Evolutionary conservation across 148 eudicot species (phyloP).

Genomic region (Oxyria digyna): DNA sequence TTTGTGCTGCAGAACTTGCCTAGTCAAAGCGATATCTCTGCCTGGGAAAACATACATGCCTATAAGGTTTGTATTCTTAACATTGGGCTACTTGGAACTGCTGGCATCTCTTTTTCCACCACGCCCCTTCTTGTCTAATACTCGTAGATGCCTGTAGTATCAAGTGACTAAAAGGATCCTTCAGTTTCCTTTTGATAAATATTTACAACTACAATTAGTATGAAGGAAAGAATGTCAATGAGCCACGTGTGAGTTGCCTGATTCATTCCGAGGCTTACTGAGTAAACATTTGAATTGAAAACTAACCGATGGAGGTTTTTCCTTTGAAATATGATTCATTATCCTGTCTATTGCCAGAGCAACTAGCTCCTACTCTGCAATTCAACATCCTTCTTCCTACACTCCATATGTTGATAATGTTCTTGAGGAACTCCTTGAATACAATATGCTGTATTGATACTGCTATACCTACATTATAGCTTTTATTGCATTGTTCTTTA

Average conservation of each 20-base stretch:
- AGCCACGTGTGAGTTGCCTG: not conserved
- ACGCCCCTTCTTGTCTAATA: not conserved
- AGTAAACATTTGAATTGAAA: not conserved
- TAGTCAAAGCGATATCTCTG: slow-evolving; percentile 42
- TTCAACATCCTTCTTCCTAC: not conserved
- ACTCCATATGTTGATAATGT: not conserved
- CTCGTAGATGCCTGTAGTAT: not conserved
- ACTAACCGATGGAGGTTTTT: not conserved
- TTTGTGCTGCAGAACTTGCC: slow-evolving; percentile 91
- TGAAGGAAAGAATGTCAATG: not conserved
- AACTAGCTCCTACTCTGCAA: not conserved
- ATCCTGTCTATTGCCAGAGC: not conserved
- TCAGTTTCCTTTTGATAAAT: not conserved
- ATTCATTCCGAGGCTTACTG: not conserved
- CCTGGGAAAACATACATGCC: slow-evolving; percentile 52
- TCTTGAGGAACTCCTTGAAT: not conserved
- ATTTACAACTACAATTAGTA: not conserved
- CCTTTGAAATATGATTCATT: not conserved
- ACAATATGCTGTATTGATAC: not conserved
- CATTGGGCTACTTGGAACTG: not conserved
- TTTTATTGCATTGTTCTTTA: not conserved
- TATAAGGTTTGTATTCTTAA: slow-evolving; percentile 45
- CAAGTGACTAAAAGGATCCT: not conserved
- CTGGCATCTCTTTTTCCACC: not conserved
- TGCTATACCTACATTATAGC: not conserved